Conservation (phyloP, 768 basidiomycete genomes). For the Auricularia cornea region DNA sequence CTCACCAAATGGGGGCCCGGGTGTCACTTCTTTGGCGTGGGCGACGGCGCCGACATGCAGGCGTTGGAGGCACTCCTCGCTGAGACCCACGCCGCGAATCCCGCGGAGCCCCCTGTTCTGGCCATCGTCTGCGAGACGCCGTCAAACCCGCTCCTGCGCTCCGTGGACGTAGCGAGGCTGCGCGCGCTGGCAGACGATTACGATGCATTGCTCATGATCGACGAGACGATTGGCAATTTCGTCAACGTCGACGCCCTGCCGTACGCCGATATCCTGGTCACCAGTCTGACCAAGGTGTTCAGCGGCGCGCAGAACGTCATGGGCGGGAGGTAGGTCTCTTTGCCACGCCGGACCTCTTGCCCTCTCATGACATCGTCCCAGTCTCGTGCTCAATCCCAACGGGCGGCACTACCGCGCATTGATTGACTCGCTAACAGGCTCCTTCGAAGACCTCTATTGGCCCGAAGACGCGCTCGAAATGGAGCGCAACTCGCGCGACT, state of each 20-base stretch:
- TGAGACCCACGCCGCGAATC: background rate
- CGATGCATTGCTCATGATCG: slow-evolving; percentile 41
- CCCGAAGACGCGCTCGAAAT: slow-evolving; percentile 44
- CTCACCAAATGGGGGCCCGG: slow-evolving; percentile 44
- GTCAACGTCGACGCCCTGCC: slow-evolving; percentile 41
- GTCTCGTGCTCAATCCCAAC: slow-evolving; percentile 41
- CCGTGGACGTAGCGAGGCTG: slow-evolving; percentile 33
- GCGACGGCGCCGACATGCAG: slow-evolving; percentile 29
- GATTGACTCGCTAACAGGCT: slow-evolving; percentile 22
- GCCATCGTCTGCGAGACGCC: slow-evolving; percentile 47
- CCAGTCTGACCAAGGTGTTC: slow-evolving; percentile 46
- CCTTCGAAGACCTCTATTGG: slow-evolving; percentile 41
- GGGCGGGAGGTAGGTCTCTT: slow-evolving; percentile 38
- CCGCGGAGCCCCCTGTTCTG: slow-evolving; percentile 26
- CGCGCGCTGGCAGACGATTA: slow-evolving; percentile 38
- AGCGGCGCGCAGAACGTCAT: slow-evolving; percentile 46
- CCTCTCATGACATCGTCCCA: slow-evolving; percentile 11
- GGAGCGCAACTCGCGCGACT: slow-evolving; percentile 48
- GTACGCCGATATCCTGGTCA: slow-evolving; percentile 41
- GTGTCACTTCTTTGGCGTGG: slow-evolving; percentile 38
- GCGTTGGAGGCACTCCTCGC: slow-evolving; percentile 28
- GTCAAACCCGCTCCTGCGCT: slow-evolving; percentile 43
- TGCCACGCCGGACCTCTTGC: background rate
- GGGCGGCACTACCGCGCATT: slow-evolving; percentile 30
- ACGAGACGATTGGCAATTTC: slow-evolving; percentile 47